Percentiles rank a stretch among this genome's conserved stretches.
Evolutionary conservation across 208 protist species (phyloP).

Genomic region (Trypanosoma melophagium): DNA sequence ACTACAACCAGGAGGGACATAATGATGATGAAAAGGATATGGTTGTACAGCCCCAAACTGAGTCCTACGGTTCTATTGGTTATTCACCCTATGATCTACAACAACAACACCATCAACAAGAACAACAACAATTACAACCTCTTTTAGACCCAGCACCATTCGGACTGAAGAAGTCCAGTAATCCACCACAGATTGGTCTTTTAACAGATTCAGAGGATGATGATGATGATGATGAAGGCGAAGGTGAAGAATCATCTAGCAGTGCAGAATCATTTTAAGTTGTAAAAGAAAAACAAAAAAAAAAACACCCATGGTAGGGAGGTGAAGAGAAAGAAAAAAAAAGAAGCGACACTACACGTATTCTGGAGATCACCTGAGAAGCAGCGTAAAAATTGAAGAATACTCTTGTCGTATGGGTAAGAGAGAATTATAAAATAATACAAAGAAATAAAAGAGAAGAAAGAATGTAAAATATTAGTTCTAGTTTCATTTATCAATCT

Average conservation of each 20-base stretch:
- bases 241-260: neutral
- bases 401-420: too few relatives aligned
- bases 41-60: neutral
- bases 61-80: neutral
- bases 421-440: too few relatives aligned
- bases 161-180: slow-evolving; percentile 6
- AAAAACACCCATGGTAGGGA: neutral
- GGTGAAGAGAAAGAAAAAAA: neutral
- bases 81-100: neutral
- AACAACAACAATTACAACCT: neutral
- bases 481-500: too few relatives aligned
- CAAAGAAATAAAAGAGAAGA: too few relatives aligned
- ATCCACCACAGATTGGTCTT: slow-evolving; percentile 49
- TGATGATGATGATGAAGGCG: slow-evolving; percentile 34
- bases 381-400: too few relatives aligned
- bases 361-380: too few relatives aligned
- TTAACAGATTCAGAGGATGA: slow-evolving; percentile 67
- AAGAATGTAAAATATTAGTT: too few relatives aligned
- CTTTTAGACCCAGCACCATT: neutral
- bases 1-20: slow-evolving; percentile 1
- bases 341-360: neutral
- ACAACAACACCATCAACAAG: neutral
- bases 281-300: slow-evolving; percentile 23
- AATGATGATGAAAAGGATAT: neutral
- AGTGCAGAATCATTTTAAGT: slow-evolving; percentile 11